These are phyloP conservation scores for Ophiostoma angusticollis DNA, from an alignment of 2,329 filamentous ascomycete species.

Conservation along the genomic window DNA sequence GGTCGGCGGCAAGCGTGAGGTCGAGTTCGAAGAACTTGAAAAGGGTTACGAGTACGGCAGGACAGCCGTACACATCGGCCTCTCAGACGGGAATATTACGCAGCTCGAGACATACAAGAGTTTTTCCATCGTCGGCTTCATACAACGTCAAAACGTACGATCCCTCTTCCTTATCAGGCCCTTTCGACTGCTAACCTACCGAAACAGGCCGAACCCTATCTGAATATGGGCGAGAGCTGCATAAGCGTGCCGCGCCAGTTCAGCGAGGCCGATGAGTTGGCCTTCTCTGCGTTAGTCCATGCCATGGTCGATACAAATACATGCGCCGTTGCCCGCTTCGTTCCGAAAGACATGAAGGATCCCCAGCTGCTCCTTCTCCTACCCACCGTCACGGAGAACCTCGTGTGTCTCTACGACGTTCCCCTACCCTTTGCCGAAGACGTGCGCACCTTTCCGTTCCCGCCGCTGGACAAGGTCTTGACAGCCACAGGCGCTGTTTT, in stretches of 20 bases:
- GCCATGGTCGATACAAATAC: slow-evolving; percentile 74
- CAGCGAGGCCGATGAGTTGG: slow-evolving; percentile 72
- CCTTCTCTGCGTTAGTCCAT: slow-evolving; percentile 79
- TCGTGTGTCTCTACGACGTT: slow-evolving; percentile 79
- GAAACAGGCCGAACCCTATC: slow-evolving; percentile 62
- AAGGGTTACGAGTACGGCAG: slow-evolving; percentile 90
- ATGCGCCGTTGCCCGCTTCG: slow-evolving; percentile 76
- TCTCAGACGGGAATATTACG: slow-evolving; percentile 79
- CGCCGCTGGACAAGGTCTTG: slow-evolving; percentile 73
- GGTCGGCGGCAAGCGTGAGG: slow-evolving; percentile 67
- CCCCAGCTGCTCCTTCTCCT: slow-evolving; percentile 67
- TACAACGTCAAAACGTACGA: no score
- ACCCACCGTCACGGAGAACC: slow-evolving; percentile 63
- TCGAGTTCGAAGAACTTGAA: slow-evolving; percentile 72
- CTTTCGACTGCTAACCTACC: neutral
- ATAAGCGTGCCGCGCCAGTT: slow-evolving; percentile 64
- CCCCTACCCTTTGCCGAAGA: slow-evolving; percentile 92
- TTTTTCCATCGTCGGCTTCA: slow-evolving; percentile 78
- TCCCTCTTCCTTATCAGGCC: neutral
- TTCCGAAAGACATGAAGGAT: slow-evolving; percentile 69
- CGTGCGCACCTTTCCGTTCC: slow-evolving; percentile 78
- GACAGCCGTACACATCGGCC: slow-evolving; percentile 79
- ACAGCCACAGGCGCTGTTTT: slow-evolving; percentile 75
- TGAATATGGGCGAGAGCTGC: slow-evolving; percentile 71
- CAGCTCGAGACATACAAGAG: slow-evolving; percentile 64